These are phyloP conservation scores for Nicotiana tabacum DNA, from an alignment of 257 asterid species.

Conservation along the genomic window DNA sequence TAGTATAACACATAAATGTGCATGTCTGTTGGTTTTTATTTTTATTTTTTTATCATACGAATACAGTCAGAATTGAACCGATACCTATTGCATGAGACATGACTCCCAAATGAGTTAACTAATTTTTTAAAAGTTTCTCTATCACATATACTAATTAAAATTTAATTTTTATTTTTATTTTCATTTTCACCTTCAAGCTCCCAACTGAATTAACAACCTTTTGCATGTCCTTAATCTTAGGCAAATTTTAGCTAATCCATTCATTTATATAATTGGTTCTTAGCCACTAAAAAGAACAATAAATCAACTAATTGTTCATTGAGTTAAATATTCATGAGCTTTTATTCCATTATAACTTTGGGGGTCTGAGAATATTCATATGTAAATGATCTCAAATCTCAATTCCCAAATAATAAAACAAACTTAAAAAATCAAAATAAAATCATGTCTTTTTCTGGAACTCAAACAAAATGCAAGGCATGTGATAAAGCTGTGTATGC, in stretches of 20 bases:
- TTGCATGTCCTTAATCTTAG: conserved; percentile 1
- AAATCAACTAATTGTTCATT: background rate
- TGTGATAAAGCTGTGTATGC: conserved; percentile 60
- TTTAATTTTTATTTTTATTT: background rate
- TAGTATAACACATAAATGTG: no score
- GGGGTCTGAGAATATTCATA: background rate
- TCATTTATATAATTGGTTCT: background rate
- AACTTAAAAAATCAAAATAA: background rate
- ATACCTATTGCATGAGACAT: no score
- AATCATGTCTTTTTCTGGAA: conserved; percentile 18
- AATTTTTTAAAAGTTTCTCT: no score
- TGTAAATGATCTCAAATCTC: background rate
- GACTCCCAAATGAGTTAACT: no score
- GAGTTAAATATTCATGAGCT: background rate
- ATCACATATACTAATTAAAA: no score
- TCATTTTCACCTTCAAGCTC: background rate
- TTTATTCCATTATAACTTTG: background rate
- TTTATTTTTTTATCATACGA: no score
- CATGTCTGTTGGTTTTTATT: no score
- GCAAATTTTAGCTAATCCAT: conserved; percentile 1
- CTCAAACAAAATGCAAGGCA: conserved; percentile 47
- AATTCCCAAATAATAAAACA: conserved; percentile 13
- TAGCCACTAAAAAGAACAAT: conserved; percentile 2
- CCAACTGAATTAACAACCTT: conserved; percentile 2
- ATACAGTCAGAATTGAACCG: no score